Conservation (phyloP, 192 early-diverging fungal species). For the Lunasporangiospora selenospora region DNA sequence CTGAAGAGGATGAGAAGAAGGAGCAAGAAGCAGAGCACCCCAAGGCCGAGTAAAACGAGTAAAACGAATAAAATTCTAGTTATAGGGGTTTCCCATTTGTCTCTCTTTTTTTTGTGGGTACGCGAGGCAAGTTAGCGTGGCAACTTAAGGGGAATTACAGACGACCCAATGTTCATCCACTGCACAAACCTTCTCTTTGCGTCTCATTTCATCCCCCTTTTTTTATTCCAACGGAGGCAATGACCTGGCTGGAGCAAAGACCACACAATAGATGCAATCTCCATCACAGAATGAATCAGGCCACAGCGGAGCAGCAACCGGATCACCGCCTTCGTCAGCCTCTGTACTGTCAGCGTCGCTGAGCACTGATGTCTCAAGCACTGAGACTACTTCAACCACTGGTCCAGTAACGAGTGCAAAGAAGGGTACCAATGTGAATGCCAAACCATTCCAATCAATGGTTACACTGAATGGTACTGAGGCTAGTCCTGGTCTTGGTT, state of each 20-base stretch:
- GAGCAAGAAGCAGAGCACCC: no score
- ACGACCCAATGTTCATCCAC: no score
- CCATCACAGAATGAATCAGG: conserved; percentile 15
- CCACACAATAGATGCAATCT: conserved; percentile 9
- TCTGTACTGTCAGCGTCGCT: neutral
- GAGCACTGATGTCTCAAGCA: neutral
- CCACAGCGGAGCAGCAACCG: conserved; percentile 10
- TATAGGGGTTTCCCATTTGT: no score
- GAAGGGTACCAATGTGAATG: neutral
- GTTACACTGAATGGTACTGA: neutral
- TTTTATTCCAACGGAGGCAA: no score
- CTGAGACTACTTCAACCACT: neutral
- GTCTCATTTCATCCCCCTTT: no score
- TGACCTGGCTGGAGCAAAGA: no score
- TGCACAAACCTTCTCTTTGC: no score
- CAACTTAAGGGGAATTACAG: no score
- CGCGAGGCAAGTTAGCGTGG: no score
- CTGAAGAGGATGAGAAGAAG: conserved; percentile 4
- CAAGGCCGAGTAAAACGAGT: no score
- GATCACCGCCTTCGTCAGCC: neutral
- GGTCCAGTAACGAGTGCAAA: neutral
- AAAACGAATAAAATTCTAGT: no score
- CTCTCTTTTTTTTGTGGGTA: no score
- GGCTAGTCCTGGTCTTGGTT: neutral
- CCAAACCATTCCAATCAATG: neutral